phyloP scores from a whole-genome alignment of 331 rosid genomes.

The Rosa hybrid region DNA sequence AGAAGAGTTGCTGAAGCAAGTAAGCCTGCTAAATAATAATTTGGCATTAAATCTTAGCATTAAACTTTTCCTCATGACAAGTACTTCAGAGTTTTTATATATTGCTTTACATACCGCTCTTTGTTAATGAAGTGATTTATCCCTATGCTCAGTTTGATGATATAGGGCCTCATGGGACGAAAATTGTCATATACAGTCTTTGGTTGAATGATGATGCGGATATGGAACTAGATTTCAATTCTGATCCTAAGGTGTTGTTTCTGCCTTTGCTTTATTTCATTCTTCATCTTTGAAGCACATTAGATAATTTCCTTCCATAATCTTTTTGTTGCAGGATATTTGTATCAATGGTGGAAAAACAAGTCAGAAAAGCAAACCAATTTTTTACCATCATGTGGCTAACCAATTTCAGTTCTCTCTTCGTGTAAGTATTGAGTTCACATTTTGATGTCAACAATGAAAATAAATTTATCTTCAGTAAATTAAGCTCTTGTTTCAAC shows the following conservation, averaged over 20 bases:
- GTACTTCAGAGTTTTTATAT: background rate
- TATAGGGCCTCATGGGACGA: constrained; percentile 78
- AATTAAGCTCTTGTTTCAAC: constrained; percentile 7
- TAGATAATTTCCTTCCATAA: constrained; percentile 3
- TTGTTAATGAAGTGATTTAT: background rate
- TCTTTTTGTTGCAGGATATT: constrained; percentile 60
- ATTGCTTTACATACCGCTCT: background rate
- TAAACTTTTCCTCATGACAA: background rate
- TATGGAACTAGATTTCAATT: constrained; percentile 71
- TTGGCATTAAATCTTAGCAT: background rate
- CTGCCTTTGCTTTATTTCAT: constrained; percentile 12
- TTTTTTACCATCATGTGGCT: constrained; percentile 56
- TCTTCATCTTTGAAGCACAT: constrained; percentile 1
- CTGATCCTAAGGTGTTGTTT: constrained; percentile 63
- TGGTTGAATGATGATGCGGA: constrained; percentile 61
- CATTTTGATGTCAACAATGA: constrained; percentile 14
- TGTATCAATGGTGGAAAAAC: constrained; percentile 46
- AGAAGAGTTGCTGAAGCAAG: constrained; percentile 64
- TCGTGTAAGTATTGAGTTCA: constrained; percentile 61
- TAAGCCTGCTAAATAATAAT: constrained; percentile 28
- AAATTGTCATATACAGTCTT: constrained; percentile 73
- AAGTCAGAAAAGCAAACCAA: constrained; percentile 32
- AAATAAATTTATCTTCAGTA: constrained; percentile 16
- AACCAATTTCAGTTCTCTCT: constrained; percentile 58
- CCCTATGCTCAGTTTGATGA: constrained; percentile 55